A percentile compares a stretch with the other conserved stretches of the same genome.
Evolutionary conservation across 2,329 filamentous ascomycete genomes (phyloP).

Genomic region (Nemania sp.): DNA sequence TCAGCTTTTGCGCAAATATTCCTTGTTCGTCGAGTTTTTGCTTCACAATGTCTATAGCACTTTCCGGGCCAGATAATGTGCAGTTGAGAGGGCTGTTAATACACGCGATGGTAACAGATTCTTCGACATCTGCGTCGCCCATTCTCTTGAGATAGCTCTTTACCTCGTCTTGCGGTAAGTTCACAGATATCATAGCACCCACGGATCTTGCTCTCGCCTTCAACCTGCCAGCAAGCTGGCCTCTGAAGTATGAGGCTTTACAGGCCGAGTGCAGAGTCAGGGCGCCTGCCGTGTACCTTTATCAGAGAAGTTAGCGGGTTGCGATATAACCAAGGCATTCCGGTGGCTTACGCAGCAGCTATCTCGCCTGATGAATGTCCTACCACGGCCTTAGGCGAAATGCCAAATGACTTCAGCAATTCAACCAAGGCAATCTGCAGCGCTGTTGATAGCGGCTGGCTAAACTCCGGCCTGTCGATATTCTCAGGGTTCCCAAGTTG

Average conservation of each 20-base stretch:
- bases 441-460: conserved; percentile 41
- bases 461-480: conserved; percentile 38
- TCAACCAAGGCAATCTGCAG: conserved; percentile 45
- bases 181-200: conserved; percentile 41
- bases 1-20: conserved; percentile 41
- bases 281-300: conserved; percentile 34
- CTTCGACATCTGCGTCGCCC: conserved; percentile 20
- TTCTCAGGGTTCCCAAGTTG: conserved; percentile 27
- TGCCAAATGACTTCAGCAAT: conserved; percentile 36
- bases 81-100: conserved; percentile 41
- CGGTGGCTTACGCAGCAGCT: conserved; percentile 41
- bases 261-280: conserved; percentile 38
- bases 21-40: conserved; percentile 30
- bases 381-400: conserved; percentile 37
- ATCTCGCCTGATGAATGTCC: conserved; percentile 47
- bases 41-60: conserved; percentile 35
- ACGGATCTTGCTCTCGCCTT: conserved; percentile 17
- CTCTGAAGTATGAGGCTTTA: conserved; percentile 42
- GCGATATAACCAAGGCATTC: not conserved
- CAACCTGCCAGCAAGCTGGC: conserved; percentile 37
- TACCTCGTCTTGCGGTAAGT: conserved; percentile 34
- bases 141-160: conserved; percentile 32
- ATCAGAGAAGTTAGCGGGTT: not conserved
- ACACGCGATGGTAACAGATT: conserved; percentile 36
- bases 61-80: conserved; percentile 38